phyloP scores from a whole-genome alignment of 768 basidiomycete species.

The Hortiboletus flavorubellus region DNA sequence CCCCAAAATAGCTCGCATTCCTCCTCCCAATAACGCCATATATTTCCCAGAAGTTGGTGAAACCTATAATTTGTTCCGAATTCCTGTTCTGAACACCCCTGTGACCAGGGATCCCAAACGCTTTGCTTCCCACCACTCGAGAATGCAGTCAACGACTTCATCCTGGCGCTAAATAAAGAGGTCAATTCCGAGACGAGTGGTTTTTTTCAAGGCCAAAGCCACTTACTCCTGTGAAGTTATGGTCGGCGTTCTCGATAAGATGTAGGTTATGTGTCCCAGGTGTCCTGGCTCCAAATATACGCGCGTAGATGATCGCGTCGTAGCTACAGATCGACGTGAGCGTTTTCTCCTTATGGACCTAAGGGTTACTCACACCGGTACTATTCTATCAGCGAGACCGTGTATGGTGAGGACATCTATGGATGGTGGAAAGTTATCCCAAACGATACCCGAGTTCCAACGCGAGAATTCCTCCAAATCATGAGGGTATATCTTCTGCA shows the following conservation, averaged over 20 bases:
- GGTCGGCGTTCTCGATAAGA: conserved; percentile 71
- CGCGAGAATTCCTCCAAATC: conserved; percentile 59
- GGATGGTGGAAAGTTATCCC: conserved; percentile 59
- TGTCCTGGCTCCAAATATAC: conserved; percentile 49
- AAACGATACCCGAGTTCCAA: conserved; percentile 68
- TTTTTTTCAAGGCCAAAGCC: not conserved
- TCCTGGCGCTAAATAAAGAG: conserved; percentile 46
- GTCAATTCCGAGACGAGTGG: not conserved
- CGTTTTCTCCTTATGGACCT: not conserved
- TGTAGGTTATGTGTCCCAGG: conserved; percentile 72
- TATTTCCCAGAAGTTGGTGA: not conserved
- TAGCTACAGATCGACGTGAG: conserved; percentile 41
- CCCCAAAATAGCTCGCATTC: not conserved
- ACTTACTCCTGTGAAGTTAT: conserved; percentile 66
- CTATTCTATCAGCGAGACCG: conserved; percentile 64
- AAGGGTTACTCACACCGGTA: conserved; percentile 57
- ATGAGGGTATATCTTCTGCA: conserved; percentile 50
- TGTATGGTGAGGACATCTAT: conserved; percentile 75
- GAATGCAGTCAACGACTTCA: conserved; percentile 61
- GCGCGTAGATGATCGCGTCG: conserved; percentile 69
- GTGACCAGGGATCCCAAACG: conserved; percentile 48
- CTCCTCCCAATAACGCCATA: not conserved
- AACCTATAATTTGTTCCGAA: conserved; percentile 46
- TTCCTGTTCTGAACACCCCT: conserved; percentile 60
- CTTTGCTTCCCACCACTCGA: conserved; percentile 62